Percentiles rank a stretch among this genome's conserved stretches.
phyloP scores from a whole-genome alignment of 805 yeast genomes.

The Cyberlindnera saturnus region DNA sequence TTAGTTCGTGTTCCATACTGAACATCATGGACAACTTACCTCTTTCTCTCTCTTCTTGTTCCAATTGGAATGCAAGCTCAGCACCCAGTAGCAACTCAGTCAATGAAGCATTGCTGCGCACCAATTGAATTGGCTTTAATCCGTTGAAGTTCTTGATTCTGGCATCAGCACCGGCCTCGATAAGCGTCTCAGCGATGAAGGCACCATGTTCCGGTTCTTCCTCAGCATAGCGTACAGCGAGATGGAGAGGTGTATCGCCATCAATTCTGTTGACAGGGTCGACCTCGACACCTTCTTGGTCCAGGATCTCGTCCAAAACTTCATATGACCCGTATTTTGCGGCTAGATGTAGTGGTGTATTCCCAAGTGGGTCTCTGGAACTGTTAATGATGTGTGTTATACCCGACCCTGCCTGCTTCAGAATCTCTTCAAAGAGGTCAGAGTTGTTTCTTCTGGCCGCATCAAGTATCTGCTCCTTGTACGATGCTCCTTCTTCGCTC shows the following conservation, averaged over 20 bases:
- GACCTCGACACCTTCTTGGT: slow-evolving; percentile 84
- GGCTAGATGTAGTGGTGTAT: slow-evolving; percentile 77
- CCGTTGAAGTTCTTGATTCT: slow-evolving; percentile 52
- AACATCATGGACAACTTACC: slow-evolving; percentile 19
- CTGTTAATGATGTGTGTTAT: slow-evolving; percentile 54
- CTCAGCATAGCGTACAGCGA: slow-evolving; percentile 69
- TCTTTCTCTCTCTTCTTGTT: slow-evolving; percentile 29
- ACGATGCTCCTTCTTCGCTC: slow-evolving; percentile 62
- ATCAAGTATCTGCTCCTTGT: slow-evolving; percentile 75
- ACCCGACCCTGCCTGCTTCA: slow-evolving; percentile 27
- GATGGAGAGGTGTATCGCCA: slow-evolving; percentile 87
- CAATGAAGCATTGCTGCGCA: slow-evolving; percentile 44
- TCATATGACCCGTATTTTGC: slow-evolving; percentile 82
- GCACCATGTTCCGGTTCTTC: slow-evolving; percentile 75
- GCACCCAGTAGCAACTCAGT: slow-evolving; percentile 71
- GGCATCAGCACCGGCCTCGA: slow-evolving; percentile 92
- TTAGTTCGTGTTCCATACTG: slow-evolving; percentile 8
- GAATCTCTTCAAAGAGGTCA: slow-evolving; percentile 58
- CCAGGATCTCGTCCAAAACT: slow-evolving; percentile 73
- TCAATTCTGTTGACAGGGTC: slow-evolving; percentile 69
- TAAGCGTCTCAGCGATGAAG: slow-evolving; percentile 68
- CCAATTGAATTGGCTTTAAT: slow-evolving; percentile 71
- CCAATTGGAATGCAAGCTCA: slow-evolving; percentile 56
- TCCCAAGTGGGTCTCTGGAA: slow-evolving; percentile 71
- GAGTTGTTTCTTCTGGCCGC: slow-evolving; percentile 84